phyloP scores from a whole-genome alignment of 208 protist genomes.

The Acanthamoeba culbertsoni region DNA sequence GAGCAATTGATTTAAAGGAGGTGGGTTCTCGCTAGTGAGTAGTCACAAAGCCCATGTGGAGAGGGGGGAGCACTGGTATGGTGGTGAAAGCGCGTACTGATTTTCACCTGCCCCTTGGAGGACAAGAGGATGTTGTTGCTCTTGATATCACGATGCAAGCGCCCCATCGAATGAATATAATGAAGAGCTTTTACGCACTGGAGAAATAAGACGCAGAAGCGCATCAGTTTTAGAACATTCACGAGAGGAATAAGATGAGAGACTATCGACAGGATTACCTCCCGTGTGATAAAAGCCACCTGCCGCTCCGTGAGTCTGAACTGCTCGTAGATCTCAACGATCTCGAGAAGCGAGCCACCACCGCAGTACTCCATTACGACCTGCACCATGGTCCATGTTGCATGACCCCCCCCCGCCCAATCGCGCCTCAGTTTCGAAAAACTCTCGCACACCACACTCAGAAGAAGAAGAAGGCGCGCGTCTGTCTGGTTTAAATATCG shows the following conservation, averaged over 20 bases:
- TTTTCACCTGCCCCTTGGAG: slow-evolving; percentile 68
- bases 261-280: slow-evolving; percentile 3
- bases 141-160: slow-evolving; percentile 89
- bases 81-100: neutral
- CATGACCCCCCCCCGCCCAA: too few species aligned
- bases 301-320: slow-evolving; percentile 70
- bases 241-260: neutral
- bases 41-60: neutral
- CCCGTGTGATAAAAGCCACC: slow-evolving; percentile 69
- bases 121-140: slow-evolving; percentile 84
- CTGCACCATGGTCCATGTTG: slow-evolving; percentile 56
- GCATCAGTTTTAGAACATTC: neutral
- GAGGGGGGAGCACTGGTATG: too few species aligned
- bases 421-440: too few species aligned
- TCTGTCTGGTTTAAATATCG: neutral
- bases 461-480: too few species aligned
- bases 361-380: slow-evolving; percentile 82
- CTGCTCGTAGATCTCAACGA: slow-evolving; percentile 71
- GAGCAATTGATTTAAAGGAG: neutral
- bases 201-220: slow-evolving; percentile 56
- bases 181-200: slow-evolving; percentile 69
- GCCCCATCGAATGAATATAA: slow-evolving; percentile 77
- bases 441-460: too few species aligned
- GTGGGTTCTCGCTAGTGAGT: neutral
- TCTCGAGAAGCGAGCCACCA: slow-evolving; percentile 77